Conservation (phyloP, 805 yeast genomes). For the Candida chilensis region DNA sequence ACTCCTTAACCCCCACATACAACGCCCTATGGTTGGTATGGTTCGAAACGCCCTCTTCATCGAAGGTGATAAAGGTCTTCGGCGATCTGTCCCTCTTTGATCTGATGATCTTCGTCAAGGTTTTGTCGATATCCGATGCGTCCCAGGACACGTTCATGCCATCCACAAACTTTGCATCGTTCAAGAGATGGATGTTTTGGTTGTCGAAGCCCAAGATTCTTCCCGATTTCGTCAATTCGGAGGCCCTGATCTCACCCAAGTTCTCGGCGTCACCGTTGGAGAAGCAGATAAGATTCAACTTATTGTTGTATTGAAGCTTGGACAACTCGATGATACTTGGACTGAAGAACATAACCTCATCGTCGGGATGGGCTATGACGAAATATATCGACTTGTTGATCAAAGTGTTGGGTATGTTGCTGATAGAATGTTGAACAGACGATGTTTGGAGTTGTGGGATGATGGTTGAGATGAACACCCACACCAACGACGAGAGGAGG, state of each 20-base stretch:
- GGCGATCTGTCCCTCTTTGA: slow-evolving; percentile 6
- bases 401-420: slow-evolving; percentile 27
- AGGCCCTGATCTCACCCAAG: slow-evolving; percentile 51
- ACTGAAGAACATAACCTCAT: slow-evolving; percentile 94
- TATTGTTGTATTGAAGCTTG: slow-evolving; percentile 37
- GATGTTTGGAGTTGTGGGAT: too few relatives aligned
- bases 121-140: slow-evolving; percentile 22
- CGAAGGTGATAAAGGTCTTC: slow-evolving; percentile 63
- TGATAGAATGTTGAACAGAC: too few relatives aligned
- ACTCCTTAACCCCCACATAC: slow-evolving; percentile 36
- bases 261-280: slow-evolving; percentile 75
- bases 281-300: slow-evolving; percentile 55
- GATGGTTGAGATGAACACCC: too few relatives aligned
- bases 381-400: slow-evolving; percentile 33
- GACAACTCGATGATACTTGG: slow-evolving; percentile 57
- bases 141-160: slow-evolving; percentile 67
- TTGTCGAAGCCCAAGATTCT: slow-evolving; percentile 39
- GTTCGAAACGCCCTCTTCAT: slow-evolving; percentile 68
- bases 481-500: too few relatives aligned
- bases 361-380: slow-evolving; percentile 94
- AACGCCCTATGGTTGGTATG: slow-evolving; percentile 83
- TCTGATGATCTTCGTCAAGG: slow-evolving; percentile 19
- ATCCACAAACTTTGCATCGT: slow-evolving; percentile 48
- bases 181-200: slow-evolving; percentile 34
- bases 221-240: slow-evolving; percentile 53